Percentiles rank a stretch among this genome's conserved stretches.
Evolutionary conservation across 257 asterid genomes (phyloP).

Genomic region (Solanum medicagineum): DNA sequence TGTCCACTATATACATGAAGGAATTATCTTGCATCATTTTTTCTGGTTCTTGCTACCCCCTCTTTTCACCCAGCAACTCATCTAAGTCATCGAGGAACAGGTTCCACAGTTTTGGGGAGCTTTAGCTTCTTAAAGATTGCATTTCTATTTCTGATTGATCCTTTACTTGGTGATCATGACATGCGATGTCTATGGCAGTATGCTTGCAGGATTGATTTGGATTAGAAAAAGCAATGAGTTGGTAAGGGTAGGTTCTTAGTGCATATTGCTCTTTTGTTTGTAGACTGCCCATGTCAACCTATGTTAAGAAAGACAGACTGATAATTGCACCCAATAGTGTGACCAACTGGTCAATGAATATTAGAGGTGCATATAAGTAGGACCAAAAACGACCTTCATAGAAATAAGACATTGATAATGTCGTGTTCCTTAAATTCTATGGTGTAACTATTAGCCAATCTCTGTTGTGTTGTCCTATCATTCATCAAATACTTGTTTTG

Average conservation of each 20-base stretch:
- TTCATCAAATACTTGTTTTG: not conserved
- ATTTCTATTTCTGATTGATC: not conserved
- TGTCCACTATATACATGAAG: too few species aligned
- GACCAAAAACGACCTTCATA: not conserved
- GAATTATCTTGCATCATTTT: too few species aligned
- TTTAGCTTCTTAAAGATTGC: not conserved
- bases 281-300: not conserved
- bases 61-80: too few species aligned
- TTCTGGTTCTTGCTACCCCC: too few species aligned
- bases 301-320: not conserved
- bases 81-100: too few species aligned
- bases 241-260: not conserved
- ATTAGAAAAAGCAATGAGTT: not conserved
- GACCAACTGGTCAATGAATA: too few species aligned
- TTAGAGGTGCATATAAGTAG: not conserved
- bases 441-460: not conserved
- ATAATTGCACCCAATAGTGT: not conserved
- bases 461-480: not conserved
- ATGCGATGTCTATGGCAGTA: not conserved
- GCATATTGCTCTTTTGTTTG: not conserved
- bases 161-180: not conserved
- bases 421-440: not conserved
- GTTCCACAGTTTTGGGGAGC: too few species aligned
- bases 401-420: not conserved
- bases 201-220: not conserved